These are phyloP conservation scores for Phytophthora litchii DNA, from an alignment of 352 stramenopile species.

Conservation along the genomic window DNA sequence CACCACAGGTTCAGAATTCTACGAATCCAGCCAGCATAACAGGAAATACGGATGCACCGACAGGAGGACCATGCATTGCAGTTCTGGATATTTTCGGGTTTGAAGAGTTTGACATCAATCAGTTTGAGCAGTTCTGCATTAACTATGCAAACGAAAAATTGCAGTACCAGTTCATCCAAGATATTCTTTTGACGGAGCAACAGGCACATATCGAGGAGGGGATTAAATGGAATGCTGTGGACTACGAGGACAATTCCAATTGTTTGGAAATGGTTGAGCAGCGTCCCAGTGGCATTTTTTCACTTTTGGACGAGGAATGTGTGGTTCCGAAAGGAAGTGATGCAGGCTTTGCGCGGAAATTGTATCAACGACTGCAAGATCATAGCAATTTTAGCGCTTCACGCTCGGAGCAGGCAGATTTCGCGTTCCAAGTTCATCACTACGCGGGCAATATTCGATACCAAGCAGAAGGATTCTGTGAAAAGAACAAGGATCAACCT, in stretches of 20 bases:
- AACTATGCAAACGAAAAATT: conserved; percentile 86
- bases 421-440: conserved; percentile 80
- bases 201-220: conserved; percentile 79
- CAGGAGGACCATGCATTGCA: conserved; percentile 66
- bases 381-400: conserved; percentile 66
- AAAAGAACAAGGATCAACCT: conserved; percentile 90
- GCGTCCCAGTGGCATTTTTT: conserved; percentile 76
- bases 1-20: conserved; percentile 27
- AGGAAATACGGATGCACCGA: conserved; percentile 22
- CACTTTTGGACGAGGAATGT: conserved; percentile 87
- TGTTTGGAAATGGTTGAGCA: conserved; percentile 88
- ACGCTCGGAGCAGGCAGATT: conserved; percentile 70
- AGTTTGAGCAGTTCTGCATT: conserved; percentile 85
- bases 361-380: conserved; percentile 72
- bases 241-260: conserved; percentile 76
- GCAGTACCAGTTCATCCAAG: conserved; percentile 85
- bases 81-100: conserved; percentile 93
- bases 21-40: conserved; percentile 12
- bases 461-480: conserved; percentile 75
- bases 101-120: conserved; percentile 86
- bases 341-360: conserved; percentile 69
- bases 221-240: conserved; percentile 67
- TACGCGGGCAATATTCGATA: conserved; percentile 86
- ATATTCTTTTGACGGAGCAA: conserved; percentile 80
- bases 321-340: conserved; percentile 83